Evolutionary conservation across 2,329 filamentous ascomycete species (phyloP).

Genomic region (Cryphonectria naterciae): DNA sequence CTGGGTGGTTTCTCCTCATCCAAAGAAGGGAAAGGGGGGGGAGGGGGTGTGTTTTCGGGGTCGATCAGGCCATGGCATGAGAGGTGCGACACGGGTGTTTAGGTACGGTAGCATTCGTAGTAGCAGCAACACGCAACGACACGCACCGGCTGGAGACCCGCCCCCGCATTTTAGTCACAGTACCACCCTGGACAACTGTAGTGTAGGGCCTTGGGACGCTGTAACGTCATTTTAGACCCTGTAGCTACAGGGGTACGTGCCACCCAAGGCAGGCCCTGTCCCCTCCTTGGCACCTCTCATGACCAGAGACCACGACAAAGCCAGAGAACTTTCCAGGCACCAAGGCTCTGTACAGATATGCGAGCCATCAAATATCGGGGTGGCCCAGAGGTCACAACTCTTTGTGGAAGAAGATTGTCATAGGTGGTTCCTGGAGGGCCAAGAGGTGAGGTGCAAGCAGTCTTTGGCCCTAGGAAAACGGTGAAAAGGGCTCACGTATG

Average conservation of each 20-base stretch:
- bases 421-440: no score
- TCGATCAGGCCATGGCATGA: slow-evolving; percentile 18
- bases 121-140: slow-evolving; percentile 14
- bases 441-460: no score
- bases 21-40: neutral
- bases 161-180: slow-evolving; percentile 25
- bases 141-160: slow-evolving; percentile 12
- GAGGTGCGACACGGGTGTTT: neutral
- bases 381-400: no score
- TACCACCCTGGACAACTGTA: neutral
- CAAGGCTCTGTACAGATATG: no score
- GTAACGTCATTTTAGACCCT: neutral
- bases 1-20: slow-evolving; percentile 1
- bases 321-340: no score
- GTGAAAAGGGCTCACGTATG: no score
- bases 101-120: neutral
- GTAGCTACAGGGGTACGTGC: neutral
- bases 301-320: no score
- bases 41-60: no score
- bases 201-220: neutral
- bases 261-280: neutral
- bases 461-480: no score
- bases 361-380: no score
- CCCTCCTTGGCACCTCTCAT: no score
- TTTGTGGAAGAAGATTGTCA: no score